Evolutionary conservation across 352 stramenopile genomes (phyloP), one percentile per base, ranked within the genome.

Genomic region (Phytophthora sp.): DNA sequence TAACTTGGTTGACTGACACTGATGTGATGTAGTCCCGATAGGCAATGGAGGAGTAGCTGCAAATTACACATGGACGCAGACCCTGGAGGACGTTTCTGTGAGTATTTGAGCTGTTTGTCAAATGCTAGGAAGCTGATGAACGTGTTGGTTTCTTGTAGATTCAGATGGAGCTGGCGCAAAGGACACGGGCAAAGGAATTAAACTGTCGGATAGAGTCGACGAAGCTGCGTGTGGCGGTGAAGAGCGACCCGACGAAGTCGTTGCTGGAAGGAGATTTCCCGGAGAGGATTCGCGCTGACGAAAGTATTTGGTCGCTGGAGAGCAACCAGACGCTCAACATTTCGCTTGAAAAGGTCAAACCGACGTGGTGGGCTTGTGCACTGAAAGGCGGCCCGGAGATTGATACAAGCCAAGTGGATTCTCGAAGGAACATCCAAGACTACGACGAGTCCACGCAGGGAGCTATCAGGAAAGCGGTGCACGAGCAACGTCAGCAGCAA

Each of bases 401-500:
- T 73, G 96, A 99, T 81, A 98, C 98, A 31, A 95, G 80, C 24
- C 91, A 98, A 73, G 96, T 99, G 24, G 94, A 99, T 62, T 98
- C 97, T 9, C 97, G 98, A 75, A 97, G 96, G 65, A 94, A 82
- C 20, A 98, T 99, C 50, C 76, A 82, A 29, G 97, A 99, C 74
- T 93, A 99, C 59, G 97, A 99, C 76, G 92, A 89, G 9, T 95
- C 97, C 45, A 99, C 97, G 7, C 84, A 98, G 68, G 93, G 98
- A 35, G 99, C 98, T 8, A 98, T 99, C 42, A 96, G 99, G 69
- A 99, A 99, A 70, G 99, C 99, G 84, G 98, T 99, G 53, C 94
- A 93, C 55, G 87, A 97, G 57, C 90, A 98, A 73, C 82, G 91
- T 36, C 96, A 99, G 74, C 96, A 98, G 69, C 94, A 97, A 45